Percentiles rank a stretch among this genome's conserved stretches.
Evolutionary conservation across 108 stramenopile genomes (phyloP).

Genomic region (Cylindrotheca fusiformis): DNA sequence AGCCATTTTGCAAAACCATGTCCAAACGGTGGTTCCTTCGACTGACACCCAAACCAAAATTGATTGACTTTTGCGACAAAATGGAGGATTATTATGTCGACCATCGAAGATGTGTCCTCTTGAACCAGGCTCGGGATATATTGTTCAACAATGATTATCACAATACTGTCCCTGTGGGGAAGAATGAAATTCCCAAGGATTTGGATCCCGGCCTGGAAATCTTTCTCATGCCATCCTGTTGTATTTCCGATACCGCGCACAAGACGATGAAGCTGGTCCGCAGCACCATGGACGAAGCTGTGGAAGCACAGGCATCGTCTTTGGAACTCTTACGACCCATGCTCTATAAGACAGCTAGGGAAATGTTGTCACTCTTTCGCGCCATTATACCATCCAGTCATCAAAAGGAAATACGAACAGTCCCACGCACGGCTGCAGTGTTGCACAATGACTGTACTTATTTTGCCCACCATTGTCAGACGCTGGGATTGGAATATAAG

Average conservation of each 20-base stretch:
- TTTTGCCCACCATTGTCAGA: constrained; percentile 68
- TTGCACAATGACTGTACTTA: constrained; percentile 80
- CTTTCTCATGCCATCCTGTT: constrained; percentile 60
- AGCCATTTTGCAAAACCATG: constrained; percentile 53
- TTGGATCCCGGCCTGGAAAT: constrained; percentile 37
- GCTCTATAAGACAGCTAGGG: constrained; percentile 65
- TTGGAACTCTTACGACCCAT: constrained; percentile 43
- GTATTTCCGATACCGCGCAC: constrained; percentile 64
- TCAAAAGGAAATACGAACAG: constrained; percentile 55
- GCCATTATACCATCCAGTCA: constrained; percentile 69
- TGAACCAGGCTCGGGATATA: constrained; percentile 62
- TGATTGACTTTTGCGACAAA: constrained; percentile 27
- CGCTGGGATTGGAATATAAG: constrained; percentile 76
- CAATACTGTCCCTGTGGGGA: constrained; percentile 68
- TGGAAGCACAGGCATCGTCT: constrained; percentile 24
- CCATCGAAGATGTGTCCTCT: constrained; percentile 50
- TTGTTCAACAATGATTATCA: constrained; percentile 78
- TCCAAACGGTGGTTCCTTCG: constrained; percentile 26
- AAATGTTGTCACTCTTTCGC: constrained; percentile 73
- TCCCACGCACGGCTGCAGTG: constrained; percentile 79
- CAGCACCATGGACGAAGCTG: constrained; percentile 69
- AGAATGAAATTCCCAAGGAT: constrained; percentile 19
- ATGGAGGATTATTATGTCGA: constrained; percentile 62
- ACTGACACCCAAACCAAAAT: constrained; percentile 9
- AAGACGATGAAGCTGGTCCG: constrained; percentile 52